Evolutionary conservation across 352 stramenopile genomes (phyloP).

Genomic region (Pythium chondricola): DNA sequence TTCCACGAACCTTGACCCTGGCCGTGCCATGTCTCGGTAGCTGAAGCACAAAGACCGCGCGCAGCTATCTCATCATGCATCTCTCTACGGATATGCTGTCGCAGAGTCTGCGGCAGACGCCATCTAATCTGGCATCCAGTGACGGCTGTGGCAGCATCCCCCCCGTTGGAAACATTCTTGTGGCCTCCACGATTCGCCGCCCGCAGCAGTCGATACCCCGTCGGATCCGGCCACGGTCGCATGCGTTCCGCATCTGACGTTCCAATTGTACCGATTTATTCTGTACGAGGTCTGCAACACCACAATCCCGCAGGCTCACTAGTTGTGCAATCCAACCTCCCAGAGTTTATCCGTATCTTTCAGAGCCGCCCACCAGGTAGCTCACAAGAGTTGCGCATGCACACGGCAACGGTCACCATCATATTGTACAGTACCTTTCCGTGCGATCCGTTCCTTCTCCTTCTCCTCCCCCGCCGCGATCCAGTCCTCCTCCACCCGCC

Average conservation of each 20-base stretch:
- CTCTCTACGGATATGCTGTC: too few relatives aligned
- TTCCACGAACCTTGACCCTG: too few relatives aligned
- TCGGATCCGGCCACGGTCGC: not conserved
- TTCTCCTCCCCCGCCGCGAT: not conserved
- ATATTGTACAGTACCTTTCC: too few relatives aligned
- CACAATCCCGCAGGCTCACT: slow-evolving; percentile 3
- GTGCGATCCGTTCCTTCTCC: not conserved
- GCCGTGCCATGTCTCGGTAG: too few relatives aligned
- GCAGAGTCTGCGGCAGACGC: too few relatives aligned
- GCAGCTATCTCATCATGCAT: too few relatives aligned
- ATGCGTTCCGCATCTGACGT: too few relatives aligned
- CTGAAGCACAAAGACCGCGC: too few relatives aligned
- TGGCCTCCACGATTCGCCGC: not conserved
- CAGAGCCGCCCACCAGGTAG: slow-evolving; percentile 17
- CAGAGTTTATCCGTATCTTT: slow-evolving; percentile 23
- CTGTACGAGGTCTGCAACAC: not conserved
- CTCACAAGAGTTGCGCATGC: too few relatives aligned
- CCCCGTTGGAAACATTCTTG: not conserved
- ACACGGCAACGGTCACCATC: too few relatives aligned
- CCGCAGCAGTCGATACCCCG: not conserved
- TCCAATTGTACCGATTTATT: too few relatives aligned
- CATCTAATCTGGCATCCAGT: not conserved
- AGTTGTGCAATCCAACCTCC: slow-evolving; percentile 20
- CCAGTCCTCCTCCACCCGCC: not conserved
- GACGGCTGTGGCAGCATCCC: not conserved